Evolutionary conservation across 23 red algal genomes (phyloP).

Genomic region (Porphyridium purpureum): DNA sequence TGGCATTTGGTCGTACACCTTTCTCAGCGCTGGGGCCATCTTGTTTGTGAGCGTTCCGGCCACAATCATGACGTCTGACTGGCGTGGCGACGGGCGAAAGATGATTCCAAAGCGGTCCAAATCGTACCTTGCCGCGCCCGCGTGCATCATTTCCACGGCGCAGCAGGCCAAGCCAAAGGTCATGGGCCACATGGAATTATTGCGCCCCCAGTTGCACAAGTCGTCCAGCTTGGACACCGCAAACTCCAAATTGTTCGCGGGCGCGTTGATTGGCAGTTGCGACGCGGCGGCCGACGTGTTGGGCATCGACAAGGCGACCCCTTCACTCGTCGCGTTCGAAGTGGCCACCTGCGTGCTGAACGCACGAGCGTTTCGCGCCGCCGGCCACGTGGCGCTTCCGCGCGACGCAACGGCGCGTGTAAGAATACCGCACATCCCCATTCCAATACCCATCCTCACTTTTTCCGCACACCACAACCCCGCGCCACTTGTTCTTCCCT

Average conservation of each 20-base stretch:
- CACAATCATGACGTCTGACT: constrained; percentile 99
- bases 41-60: constrained; percentile 98
- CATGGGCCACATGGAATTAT: constrained; percentile 98
- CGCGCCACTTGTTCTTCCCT: no score
- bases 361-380: no score
- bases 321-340: no score
- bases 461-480: no score
- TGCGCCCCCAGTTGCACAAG: constrained; percentile 70
- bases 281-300: no score
- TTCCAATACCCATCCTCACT: no score
- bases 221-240: background rate
- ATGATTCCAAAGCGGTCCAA: constrained; percentile 98
- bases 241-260: background rate
- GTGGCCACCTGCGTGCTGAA: no score
- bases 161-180: constrained; percentile 99
- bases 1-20: constrained; percentile 99
- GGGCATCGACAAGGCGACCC: no score
- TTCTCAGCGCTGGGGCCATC: constrained; percentile 92
- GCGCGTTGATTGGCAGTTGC: no score
- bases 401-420: no score
- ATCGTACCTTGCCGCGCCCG: constrained; percentile 90
- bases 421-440: no score
- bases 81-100: constrained; percentile 97
- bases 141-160: constrained; percentile 99
- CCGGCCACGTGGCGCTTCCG: no score